Base-by-base conservation (phyloP, 164 flowering plant species). In the Magnolia officinalis region DNA sequence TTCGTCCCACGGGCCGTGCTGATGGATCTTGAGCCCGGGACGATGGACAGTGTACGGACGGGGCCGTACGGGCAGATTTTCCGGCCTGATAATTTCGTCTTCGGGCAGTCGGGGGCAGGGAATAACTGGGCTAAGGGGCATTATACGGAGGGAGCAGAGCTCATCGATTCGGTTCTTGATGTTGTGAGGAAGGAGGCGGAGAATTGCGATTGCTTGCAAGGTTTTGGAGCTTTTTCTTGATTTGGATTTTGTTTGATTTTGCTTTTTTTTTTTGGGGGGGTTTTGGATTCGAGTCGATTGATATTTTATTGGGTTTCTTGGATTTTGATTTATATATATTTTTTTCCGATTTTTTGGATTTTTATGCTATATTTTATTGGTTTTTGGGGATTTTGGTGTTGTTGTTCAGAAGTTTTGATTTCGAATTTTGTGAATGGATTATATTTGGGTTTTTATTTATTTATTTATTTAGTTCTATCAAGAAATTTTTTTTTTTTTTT, bases 11-110 rank as follows among this genome's bases (percentile, higher is more conserved):
- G 80, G 31, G 82, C 80, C 8, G 82, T 80, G 11, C 82, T 80
- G 65, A 80, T 80, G 80, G 82, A 80, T 74, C 82, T 80, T 63
- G 82, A 80, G 65, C 82, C 82, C 1, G 79, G 82, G 26, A 80
- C 81, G 50, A 80, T 80, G 82, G 82, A 79, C 37, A 76, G 78
- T 45, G 73, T 79, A 31, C 18, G 79, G 18, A 74, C 82, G 10
- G 82, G 79, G 18, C 82, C 82, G 0, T 80, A 79, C 4, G 81
- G 81, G 3, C 77, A 79, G 72, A 79, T 79, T 21, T 79, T 79
- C 50, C 52, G 81, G 37, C 81, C 78, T 2, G 78, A 79, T 58
- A 79, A 79, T 68, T 79, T 79, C 71, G 78, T 79, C 58, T 79
- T 79, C 51, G 81, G 81, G 24, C 81, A 79, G 72, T 79, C 81